phyloP scores from a whole-genome alignment of 169 alveolate species.

The Plasmodium coatneyi region DNA sequence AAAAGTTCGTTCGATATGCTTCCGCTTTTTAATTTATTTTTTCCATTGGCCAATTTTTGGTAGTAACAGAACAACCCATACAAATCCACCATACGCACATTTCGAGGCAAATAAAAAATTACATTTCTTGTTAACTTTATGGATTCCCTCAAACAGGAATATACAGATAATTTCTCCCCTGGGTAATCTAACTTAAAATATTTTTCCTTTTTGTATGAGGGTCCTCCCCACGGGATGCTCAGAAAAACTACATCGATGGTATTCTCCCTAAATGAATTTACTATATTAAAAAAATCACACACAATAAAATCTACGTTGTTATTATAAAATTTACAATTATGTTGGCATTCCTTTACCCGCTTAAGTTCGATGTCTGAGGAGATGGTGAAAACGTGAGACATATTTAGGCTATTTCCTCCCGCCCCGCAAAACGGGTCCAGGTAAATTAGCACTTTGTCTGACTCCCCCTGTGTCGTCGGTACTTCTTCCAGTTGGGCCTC shows the following conservation, averaged over 20 bases:
- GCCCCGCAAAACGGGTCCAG: constrained; percentile 69
- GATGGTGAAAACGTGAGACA: constrained; percentile 24
- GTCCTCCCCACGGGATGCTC: constrained; percentile 72
- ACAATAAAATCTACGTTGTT: constrained; percentile 60
- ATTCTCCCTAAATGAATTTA: constrained; percentile 28
- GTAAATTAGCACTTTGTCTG: constrained; percentile 18
- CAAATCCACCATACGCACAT: constrained; percentile 50
- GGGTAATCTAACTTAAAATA: constrained; percentile 1
- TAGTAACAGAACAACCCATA: constrained; percentile 5
- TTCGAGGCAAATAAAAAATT: constrained; percentile 56
- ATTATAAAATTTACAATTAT: constrained; percentile 53
- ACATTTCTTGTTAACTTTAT: constrained; percentile 32
- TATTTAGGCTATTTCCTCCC: constrained; percentile 40
- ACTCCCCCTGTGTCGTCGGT: background rate
- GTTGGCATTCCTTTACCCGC: constrained; percentile 56
- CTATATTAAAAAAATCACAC: constrained; percentile 51
- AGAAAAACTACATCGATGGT: constrained; percentile 42
- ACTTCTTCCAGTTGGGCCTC: background rate
- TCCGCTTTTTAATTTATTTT: background rate
- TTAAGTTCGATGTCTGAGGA: constrained; percentile 10
- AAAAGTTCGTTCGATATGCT: background rate
- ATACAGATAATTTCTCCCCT: constrained; percentile 7
- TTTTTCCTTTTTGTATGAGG: constrained; percentile 33
- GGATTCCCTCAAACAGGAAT: constrained; percentile 37
- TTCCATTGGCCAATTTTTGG: background rate